Conservation (phyloP, 371 early-diverging fungal species). For the Rhizopus microsporus region DNA sequence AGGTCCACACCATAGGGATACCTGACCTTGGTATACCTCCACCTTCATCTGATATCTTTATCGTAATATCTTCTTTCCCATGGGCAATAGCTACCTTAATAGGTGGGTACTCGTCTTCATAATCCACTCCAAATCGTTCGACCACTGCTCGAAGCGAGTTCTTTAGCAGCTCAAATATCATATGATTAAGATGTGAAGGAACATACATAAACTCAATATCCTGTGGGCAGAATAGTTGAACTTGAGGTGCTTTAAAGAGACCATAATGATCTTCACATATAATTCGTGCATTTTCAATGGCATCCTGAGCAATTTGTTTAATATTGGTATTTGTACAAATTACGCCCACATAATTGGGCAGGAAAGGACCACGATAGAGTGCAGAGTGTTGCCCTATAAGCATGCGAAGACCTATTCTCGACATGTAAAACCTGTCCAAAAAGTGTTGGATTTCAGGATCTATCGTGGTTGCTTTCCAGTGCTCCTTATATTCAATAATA, state of each 20-base stretch:
- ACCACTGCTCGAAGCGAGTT: constrained; percentile 96
- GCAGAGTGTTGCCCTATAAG: constrained; percentile 84
- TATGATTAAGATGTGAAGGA: constrained; percentile 95
- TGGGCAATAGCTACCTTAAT: constrained; percentile 93
- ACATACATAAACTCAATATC: constrained; percentile 96
- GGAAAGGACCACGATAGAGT: constrained; percentile 64
- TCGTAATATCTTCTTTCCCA: constrained; percentile 97
- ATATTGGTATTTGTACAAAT: constrained; percentile 92
- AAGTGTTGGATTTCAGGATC: constrained; percentile 90
- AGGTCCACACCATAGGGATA: constrained; percentile 94
- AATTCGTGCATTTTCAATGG: constrained; percentile 91
- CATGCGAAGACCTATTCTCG: constrained; percentile 97
- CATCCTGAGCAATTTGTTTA: constrained; percentile 80
- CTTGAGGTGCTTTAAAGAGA: constrained; percentile 82
- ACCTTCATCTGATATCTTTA: constrained; percentile 96
- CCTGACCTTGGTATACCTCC: constrained; percentile 95
- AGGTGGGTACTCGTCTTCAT: constrained; percentile 85
- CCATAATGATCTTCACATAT: constrained; percentile 95
- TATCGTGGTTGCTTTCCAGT: constrained; percentile 54
- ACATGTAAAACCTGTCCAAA: constrained; percentile 95
- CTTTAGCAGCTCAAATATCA: constrained; percentile 97
- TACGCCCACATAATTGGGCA: constrained; percentile 89
- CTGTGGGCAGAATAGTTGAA: constrained; percentile 79
- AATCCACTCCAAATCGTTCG: constrained; percentile 86
- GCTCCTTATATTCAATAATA: constrained; percentile 88